Evolutionary conservation across 148 eudicot genomes (phyloP).

Genomic region (Polygonum aviculare): DNA sequence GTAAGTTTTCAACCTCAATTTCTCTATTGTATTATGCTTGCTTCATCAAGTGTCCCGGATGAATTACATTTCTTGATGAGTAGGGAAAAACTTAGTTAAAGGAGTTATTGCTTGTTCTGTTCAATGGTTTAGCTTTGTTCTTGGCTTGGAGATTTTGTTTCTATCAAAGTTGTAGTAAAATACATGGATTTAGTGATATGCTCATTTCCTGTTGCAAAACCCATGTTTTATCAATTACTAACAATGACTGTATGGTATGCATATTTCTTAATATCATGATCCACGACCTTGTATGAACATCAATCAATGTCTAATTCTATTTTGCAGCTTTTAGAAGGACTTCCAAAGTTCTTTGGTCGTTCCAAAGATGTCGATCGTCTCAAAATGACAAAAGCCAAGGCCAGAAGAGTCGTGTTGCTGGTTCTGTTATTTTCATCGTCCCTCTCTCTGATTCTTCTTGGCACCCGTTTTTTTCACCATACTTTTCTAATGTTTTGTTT

Average conservation of each 20-base stretch:
- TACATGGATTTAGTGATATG: background rate
- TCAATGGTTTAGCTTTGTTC: background rate
- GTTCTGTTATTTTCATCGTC: too few relatives aligned
- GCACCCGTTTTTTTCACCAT: too few relatives aligned
- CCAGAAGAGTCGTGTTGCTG: background rate
- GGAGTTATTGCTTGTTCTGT: background rate
- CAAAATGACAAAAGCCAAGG: slow-evolving; percentile 44
- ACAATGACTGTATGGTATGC: background rate
- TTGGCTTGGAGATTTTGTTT: background rate
- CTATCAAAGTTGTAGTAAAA: background rate
- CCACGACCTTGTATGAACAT: background rate
- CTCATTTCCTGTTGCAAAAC: background rate
- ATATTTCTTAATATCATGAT: background rate
- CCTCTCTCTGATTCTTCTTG: too few relatives aligned
- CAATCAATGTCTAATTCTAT: background rate
- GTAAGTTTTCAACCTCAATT: slow-evolving; percentile 30
- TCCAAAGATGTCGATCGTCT: slow-evolving; percentile 46
- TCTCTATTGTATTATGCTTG: background rate
- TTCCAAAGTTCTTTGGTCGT: slow-evolving; percentile 50
- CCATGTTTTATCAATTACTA: background rate
- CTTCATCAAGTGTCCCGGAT: background rate
- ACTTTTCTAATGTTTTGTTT: too few relatives aligned
- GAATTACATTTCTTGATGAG: background rate
- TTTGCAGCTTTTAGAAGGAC: slow-evolving; percentile 56
- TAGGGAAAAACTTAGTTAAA: background rate